Conservation (phyloP, 805 yeast species). For the Debaryomyces hansenii region DNA sequence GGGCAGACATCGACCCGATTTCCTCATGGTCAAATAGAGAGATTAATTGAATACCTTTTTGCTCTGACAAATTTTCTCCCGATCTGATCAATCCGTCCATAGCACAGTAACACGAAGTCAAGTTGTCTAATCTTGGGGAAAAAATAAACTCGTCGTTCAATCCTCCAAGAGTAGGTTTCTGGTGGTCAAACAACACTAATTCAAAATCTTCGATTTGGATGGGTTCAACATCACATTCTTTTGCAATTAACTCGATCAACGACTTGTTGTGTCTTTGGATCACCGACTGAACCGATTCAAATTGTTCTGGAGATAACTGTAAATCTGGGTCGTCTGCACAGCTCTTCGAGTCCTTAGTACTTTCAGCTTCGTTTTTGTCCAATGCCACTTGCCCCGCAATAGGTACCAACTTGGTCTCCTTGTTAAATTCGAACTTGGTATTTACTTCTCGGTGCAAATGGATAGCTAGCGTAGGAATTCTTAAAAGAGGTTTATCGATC, state of each 20-base stretch:
- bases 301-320: slow-evolving; percentile 51
- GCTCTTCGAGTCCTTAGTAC: slow-evolving; percentile 16
- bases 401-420: slow-evolving; percentile 83
- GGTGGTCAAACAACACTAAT: slow-evolving; percentile 80
- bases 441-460: slow-evolving; percentile 81
- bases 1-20: slow-evolving; percentile 89
- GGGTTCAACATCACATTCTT: slow-evolving; percentile 52
- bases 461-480: slow-evolving; percentile 94
- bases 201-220: slow-evolving; percentile 88
- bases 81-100: slow-evolving; percentile 66
- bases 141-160: slow-evolving; percentile 86
- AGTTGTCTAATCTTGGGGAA: slow-evolving; percentile 88
- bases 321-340: slow-evolving; percentile 54
- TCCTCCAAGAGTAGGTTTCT: slow-evolving; percentile 83
- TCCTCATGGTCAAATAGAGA: slow-evolving; percentile 96
- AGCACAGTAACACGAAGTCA: slow-evolving; percentile 84
- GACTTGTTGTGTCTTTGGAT: slow-evolving; percentile 76
- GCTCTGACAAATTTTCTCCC: slow-evolving; percentile 41
- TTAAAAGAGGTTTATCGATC: slow-evolving; percentile 76
- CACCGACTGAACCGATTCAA: slow-evolving; percentile 63
- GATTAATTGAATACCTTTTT: slow-evolving; percentile 65
- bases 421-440: slow-evolving; percentile 81
- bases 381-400: slow-evolving; percentile 62
- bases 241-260: slow-evolving; percentile 66
- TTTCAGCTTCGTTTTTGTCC: slow-evolving; percentile 18